These are phyloP conservation scores for Camelina sativa DNA, from an alignment of 345 rosid species.

Conservation along the genomic window DNA sequence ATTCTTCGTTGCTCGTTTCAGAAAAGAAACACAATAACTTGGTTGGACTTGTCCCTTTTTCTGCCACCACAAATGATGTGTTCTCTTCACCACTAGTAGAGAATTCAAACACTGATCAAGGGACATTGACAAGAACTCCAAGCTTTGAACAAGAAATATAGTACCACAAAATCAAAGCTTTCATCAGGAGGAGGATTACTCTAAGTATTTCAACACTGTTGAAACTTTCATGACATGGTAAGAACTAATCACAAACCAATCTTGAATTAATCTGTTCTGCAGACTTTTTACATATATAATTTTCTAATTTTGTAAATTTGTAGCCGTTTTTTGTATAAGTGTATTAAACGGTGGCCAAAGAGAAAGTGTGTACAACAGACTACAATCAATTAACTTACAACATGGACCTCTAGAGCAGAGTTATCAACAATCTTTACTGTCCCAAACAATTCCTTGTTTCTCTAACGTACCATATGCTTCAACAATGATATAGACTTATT, in stretches of 20 bases:
- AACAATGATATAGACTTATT: conserved; percentile 19
- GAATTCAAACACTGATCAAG: conserved; percentile 10
- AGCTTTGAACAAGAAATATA: conserved; percentile 9
- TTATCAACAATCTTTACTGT: conserved; percentile 6
- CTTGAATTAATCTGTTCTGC: neutral
- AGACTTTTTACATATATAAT: neutral
- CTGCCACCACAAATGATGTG: conserved; percentile 16
- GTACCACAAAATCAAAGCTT: conserved; percentile 30
- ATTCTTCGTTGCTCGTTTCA: conserved; percentile 18
- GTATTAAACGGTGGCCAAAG: neutral
- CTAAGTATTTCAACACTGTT: neutral
- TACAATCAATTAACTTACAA: conserved; percentile 6
- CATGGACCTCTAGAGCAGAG: conserved; percentile 9
- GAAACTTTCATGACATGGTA: conserved; percentile 22
- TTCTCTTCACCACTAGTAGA: neutral
- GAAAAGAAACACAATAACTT: conserved; percentile 10
- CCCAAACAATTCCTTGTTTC: conserved; percentile 10
- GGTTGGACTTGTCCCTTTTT: neutral
- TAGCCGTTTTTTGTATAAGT: neutral
- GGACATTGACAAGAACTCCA: conserved; percentile 9
- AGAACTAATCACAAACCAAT: neutral
- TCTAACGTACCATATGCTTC: conserved; percentile 9
- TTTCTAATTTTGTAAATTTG: conserved; percentile 15
- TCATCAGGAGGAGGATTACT: neutral
- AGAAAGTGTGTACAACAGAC: neutral